These are phyloP conservation scores for Chaetomium globosum DNA, from an alignment of 2,329 filamentous ascomycete species.

Conservation along the genomic window DNA sequence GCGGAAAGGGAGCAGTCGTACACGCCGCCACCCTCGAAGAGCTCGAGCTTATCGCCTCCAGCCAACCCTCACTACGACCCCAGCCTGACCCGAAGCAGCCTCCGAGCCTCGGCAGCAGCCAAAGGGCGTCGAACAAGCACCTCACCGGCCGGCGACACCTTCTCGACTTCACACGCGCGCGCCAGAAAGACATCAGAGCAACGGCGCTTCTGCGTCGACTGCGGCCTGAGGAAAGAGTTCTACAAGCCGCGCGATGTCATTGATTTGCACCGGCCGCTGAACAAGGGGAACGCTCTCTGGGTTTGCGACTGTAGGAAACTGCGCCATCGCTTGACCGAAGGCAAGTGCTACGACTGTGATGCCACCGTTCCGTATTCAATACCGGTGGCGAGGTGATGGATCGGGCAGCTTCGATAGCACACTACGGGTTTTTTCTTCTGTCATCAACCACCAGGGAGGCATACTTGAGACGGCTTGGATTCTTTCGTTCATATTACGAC, in stretches of 20 bases:
- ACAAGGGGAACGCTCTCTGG: conserved; percentile 26
- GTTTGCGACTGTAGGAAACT: conserved; percentile 31
- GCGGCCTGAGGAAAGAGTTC: conserved; percentile 31
- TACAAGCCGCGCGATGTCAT: conserved; percentile 34
- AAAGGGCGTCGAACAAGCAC: background rate
- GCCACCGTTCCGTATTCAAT: conserved; percentile 3
- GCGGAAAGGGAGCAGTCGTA: background rate
- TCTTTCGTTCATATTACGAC: background rate
- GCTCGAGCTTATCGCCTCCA: conserved; percentile 9
- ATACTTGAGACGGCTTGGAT: background rate
- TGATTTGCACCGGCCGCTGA: conserved; percentile 25
- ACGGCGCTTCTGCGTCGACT: conserved; percentile 35
- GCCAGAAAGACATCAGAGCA: conserved; percentile 28
- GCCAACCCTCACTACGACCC: conserved; percentile 36
- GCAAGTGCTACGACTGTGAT: background rate
- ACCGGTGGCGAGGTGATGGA: background rate
- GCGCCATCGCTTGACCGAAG: conserved; percentile 8
- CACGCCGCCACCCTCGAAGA: background rate
- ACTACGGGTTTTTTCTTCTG: background rate
- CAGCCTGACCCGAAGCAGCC: conserved; percentile 31
- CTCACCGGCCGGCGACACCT: background rate
- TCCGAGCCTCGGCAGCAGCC: conserved; percentile 16
- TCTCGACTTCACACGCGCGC: conserved; percentile 12
- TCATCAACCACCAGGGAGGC: background rate
- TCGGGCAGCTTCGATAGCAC: background rate